A percentile compares a stretch with the other conserved stretches of the same genome.
Evolutionary conservation across 192 early-diverging fungal genomes (phyloP).

Genomic region (Neocallimastix lanati): DNA sequence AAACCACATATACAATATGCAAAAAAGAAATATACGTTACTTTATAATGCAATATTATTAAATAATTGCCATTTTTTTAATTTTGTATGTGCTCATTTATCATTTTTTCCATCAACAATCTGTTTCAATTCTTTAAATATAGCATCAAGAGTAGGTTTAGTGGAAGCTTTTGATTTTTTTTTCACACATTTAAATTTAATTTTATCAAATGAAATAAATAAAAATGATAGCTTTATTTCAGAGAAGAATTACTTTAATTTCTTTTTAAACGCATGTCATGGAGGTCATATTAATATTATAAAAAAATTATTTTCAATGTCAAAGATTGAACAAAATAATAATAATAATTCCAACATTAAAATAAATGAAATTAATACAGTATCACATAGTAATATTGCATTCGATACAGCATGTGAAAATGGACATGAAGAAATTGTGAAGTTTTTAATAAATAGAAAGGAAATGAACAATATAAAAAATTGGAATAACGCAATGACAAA

Average conservation of each 20-base stretch:
- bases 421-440: background rate
- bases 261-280: background rate
- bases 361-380: background rate
- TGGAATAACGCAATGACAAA: background rate
- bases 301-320: background rate
- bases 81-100: background rate
- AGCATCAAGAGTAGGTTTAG: background rate
- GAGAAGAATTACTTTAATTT: background rate
- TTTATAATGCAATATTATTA: background rate
- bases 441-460: background rate
- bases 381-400: background rate
- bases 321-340: background rate
- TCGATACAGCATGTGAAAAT: background rate
- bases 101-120: background rate
- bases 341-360: no score
- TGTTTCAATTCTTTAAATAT: background rate
- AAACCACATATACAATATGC: background rate
- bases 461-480: background rate
- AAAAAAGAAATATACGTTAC: background rate
- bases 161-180: background rate
- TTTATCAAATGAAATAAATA: background rate
- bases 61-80: background rate
- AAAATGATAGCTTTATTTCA: background rate
- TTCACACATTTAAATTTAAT: background rate
- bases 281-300: background rate